A percentile compares a stretch with the other conserved stretches of the same genome.
phyloP scores from a whole-genome alignment of 805 yeast genomes.

The Middelhovenomyces tepae region DNA sequence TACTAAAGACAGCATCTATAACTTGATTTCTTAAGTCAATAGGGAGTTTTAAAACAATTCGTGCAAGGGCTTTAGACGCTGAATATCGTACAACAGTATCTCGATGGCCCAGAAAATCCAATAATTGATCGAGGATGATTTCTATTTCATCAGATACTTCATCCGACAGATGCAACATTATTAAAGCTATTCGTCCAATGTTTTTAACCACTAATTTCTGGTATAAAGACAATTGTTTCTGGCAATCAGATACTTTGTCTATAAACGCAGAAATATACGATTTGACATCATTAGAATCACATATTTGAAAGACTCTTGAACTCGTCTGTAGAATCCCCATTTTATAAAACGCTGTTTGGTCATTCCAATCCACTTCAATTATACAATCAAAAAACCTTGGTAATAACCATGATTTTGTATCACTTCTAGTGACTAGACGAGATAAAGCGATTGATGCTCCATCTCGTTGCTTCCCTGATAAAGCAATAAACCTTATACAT shows the following conservation, averaged over 20 bases:
- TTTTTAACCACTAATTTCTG: conserved; percentile 25
- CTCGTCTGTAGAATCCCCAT: conserved; percentile 36
- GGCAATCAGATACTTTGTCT: conserved; percentile 4
- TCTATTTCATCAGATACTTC: conserved; percentile 30
- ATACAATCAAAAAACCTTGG: conserved; percentile 21
- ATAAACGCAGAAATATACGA: background rate
- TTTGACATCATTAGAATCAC: conserved; percentile 3
- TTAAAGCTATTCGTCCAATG: conserved; percentile 33
- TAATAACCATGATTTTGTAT: conserved; percentile 25
- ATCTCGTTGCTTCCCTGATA: conserved; percentile 50
- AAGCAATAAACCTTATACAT: conserved; percentile 28
- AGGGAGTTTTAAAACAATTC: conserved; percentile 31
- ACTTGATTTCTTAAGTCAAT: conserved; percentile 19
- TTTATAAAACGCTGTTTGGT: conserved; percentile 14
- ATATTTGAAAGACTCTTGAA: conserved; percentile 25
- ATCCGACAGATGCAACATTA: conserved; percentile 15
- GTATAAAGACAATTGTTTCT: conserved; percentile 5
- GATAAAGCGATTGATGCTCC: conserved; percentile 46
- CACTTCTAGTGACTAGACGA: conserved; percentile 44
- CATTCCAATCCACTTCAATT: background rate
- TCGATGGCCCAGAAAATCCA: conserved; percentile 35
- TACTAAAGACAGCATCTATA: conserved; percentile 24
- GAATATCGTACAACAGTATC: conserved; percentile 55
- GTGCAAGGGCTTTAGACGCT: conserved; percentile 57
- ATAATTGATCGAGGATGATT: conserved; percentile 39